Percentiles rank a stretch among this genome's conserved stretches.
Evolutionary conservation across 1,139 yeast species (phyloP).

Genomic region (Zhuliangozyma parablackwelliae): DNA sequence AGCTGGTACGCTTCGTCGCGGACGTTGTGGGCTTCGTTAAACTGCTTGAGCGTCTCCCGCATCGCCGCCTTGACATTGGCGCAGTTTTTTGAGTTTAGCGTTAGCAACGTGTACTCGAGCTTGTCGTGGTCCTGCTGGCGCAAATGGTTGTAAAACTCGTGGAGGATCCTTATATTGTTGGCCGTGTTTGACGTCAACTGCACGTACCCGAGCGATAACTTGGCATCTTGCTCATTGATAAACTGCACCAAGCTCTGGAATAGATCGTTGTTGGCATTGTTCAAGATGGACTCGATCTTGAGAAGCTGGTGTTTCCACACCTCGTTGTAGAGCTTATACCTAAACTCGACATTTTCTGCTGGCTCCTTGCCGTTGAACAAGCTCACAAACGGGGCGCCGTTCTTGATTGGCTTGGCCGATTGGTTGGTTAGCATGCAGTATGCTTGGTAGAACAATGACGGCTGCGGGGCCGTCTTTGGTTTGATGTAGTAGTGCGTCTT

Average conservation of each 20-base stretch:
- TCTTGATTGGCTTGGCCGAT: conserved; percentile 4
- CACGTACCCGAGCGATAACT: conserved; percentile 41
- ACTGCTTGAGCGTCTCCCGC: conserved; percentile 35
- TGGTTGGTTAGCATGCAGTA: conserved; percentile 5
- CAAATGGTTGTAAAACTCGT: conserved; percentile 33
- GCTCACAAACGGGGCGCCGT: conserved; percentile 27
- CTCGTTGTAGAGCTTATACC: conserved; percentile 37
- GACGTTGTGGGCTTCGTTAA: conserved; percentile 8
- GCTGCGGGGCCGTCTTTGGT: conserved; percentile 4
- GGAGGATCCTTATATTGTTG: conserved; percentile 47
- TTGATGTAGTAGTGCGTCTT: conserved; percentile 9
- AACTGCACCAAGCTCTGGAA: conserved; percentile 30
- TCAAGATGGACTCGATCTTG: conserved; percentile 34
- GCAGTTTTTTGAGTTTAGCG: conserved; percentile 38
- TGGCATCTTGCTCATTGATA: conserved; percentile 15
- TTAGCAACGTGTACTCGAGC: conserved; percentile 25
- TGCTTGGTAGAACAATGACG: conserved; percentile 1
- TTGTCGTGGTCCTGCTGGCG: conserved; percentile 1
- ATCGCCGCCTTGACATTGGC: conserved; percentile 37
- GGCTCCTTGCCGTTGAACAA: conserved; percentile 42
- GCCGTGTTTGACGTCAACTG: conserved; percentile 55
- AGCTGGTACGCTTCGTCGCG: conserved; percentile 17
- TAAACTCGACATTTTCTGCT: conserved; percentile 20
- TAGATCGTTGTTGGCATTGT: conserved; percentile 33
- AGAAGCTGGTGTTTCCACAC: conserved; percentile 36